Evolutionary conservation across 495 filamentous ascomycete species (phyloP), one percentile per base, ranked within the genome.

Genomic region (Penicillium riverlandense): DNA sequence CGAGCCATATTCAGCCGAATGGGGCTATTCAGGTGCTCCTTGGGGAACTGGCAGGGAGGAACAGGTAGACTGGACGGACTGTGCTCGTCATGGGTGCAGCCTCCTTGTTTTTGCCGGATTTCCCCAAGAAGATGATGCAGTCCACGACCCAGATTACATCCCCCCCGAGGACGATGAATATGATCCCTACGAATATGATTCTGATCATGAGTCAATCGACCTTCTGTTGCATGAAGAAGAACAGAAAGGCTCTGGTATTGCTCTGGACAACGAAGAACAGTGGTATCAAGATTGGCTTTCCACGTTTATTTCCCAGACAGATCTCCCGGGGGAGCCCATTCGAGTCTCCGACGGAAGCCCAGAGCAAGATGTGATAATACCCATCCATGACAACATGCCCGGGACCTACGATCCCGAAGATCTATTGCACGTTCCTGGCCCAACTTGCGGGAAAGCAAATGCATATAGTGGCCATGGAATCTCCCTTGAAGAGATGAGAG

Each of bases 401-500:
- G 15, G 15, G 15, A 16, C 4, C 1, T 16, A 16, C 15, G 4
- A 1, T 1, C 15, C 15, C 15, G 15, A 16, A 16, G 15, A 16
- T 16, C 15, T 16, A 16, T 52, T 12, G 61, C 57, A 31, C 45
- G 48, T 38, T 58, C 12, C 50, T n/a, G 45, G 46, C 15, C 39
- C 47, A 3, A 47, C 35, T 0, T 62, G 61, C 35, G 16, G 6
- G 27, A 11, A 43, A 12, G 37, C 29, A 0, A 29, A 31, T 10
- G 58, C 54, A 0, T 64, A 66, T 28, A 47, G 48, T 11, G 58
- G 50, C 5, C 27, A 42, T 27, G 11, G 11, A 0, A 61, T 66
- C 39, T 48, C 50, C 4, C 37, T 52, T 11, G 50, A 54, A 15
- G 54, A 64, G 43, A 62, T 62, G 47, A 47, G 45, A 39, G 58